Evolutionary conservation across 352 stramenopile species (phyloP).

Genomic region (Albugo candida): DNA sequence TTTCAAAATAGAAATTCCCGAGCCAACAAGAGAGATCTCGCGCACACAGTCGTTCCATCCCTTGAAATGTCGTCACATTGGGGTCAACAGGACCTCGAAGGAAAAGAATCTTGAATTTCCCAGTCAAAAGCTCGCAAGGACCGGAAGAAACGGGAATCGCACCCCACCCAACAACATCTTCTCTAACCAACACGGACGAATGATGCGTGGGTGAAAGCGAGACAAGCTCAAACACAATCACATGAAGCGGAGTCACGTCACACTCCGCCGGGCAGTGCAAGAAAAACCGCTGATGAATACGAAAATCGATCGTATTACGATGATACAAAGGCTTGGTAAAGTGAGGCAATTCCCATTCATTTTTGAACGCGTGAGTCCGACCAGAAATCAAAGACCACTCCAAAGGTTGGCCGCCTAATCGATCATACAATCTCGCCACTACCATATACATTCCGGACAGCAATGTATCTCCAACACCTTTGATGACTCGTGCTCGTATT

Average conservation of each 20-base stretch:
- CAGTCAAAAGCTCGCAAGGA: slow-evolving; percentile 33
- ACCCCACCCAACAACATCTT: slow-evolving; percentile 71
- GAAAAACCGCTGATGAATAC: slow-evolving; percentile 47
- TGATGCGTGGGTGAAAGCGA: neutral
- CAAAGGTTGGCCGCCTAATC: slow-evolving; percentile 55
- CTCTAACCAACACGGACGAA: slow-evolving; percentile 5
- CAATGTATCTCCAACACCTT: slow-evolving; percentile 72
- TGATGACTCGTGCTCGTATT: slow-evolving; percentile 34
- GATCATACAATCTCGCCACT: slow-evolving; percentile 69
- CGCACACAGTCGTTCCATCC: slow-evolving; percentile 48
- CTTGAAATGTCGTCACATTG: slow-evolving; percentile 51
- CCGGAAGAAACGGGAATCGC: slow-evolving; percentile 53
- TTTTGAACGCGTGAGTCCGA: neutral
- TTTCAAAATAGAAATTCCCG: slow-evolving; percentile 79
- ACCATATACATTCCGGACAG: slow-evolving; percentile 59
- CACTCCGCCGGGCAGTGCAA: neutral
- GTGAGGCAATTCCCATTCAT: slow-evolving; percentile 13
- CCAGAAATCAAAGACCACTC: slow-evolving; percentile 29
- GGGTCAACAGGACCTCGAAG: slow-evolving; percentile 66
- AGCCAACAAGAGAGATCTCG: slow-evolving; percentile 69
- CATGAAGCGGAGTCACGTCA: slow-evolving; percentile 6
- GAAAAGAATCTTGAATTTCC: slow-evolving; percentile 72
- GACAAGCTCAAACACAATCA: slow-evolving; percentile 31
- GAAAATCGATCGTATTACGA: slow-evolving; percentile 22
- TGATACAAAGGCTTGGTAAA: slow-evolving; percentile 73